Evolutionary conservation across 306 rosid species (phyloP).

Genomic region (apple (Malus domestica)): DNA sequence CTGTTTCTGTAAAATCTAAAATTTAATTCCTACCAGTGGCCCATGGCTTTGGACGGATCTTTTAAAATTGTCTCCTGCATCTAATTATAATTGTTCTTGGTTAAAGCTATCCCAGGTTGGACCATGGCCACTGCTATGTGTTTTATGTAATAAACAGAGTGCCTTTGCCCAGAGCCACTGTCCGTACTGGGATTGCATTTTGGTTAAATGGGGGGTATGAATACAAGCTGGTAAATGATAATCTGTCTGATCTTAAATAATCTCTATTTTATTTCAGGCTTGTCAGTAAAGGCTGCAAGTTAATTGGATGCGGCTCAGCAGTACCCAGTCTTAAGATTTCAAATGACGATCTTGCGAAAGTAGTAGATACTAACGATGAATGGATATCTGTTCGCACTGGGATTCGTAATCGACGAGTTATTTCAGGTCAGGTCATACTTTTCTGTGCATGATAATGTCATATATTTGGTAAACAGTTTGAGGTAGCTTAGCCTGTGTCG

Average conservation of each 20-base stretch:
- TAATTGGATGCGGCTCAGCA: slow-evolving; percentile 94
- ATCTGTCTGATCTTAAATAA: neutral
- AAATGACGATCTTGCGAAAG: slow-evolving; percentile 80
- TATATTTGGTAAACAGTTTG: slow-evolving; percentile 3
- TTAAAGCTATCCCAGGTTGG: neutral
- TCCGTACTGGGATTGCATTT: neutral
- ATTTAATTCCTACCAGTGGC: neutral
- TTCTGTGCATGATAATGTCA: slow-evolving; percentile 12
- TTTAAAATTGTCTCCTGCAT: neutral
- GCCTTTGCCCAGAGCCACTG: neutral
- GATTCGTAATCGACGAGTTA: slow-evolving; percentile 72
- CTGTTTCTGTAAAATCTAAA: neutral
- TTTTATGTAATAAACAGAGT: neutral
- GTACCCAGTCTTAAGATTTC: slow-evolving; percentile 79
- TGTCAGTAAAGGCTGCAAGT: slow-evolving; percentile 80
- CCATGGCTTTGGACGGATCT: neutral
- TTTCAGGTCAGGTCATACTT: slow-evolving; percentile 54
- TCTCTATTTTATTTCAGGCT: slow-evolving; percentile 39
- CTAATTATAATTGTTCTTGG: neutral
- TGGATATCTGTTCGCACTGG: slow-evolving; percentile 96
- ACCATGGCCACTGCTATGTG: neutral
- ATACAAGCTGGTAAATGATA: neutral
- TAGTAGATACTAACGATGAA: slow-evolving; percentile 84
- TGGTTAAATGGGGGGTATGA: neutral
- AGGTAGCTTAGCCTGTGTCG: slow-evolving; percentile 2